These are phyloP conservation scores for Irpex rosettiformis DNA, from an alignment of 1,284 basidiomycete species.

Conservation along the genomic window DNA sequence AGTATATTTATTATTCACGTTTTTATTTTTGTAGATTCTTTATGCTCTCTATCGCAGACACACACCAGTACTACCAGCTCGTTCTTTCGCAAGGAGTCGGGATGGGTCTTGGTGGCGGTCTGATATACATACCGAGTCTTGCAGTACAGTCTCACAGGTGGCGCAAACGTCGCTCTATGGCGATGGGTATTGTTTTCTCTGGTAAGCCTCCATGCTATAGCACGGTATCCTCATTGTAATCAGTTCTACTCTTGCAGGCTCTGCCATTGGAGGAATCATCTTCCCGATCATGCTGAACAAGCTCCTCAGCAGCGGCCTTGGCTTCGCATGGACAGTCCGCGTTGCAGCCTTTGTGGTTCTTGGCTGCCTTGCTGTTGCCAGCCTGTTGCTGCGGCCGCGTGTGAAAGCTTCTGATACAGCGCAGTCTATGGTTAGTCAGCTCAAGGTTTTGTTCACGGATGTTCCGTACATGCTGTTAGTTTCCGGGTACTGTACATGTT, in stretches of 20 bases:
- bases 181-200: constrained; percentile 11
- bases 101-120: constrained; percentile 37
- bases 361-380: constrained; percentile 7
- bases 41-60: constrained; percentile 21
- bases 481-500: background rate
- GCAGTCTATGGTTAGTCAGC: background rate
- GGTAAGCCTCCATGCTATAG: background rate
- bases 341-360: constrained; percentile 6
- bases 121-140: constrained; percentile 25
- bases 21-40: constrained; percentile 16
- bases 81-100: constrained; percentile 33
- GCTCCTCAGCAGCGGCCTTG: constrained; percentile 17
- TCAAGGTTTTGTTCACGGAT: background rate
- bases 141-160: constrained; percentile 9
- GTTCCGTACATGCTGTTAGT: constrained; percentile 1
- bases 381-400: constrained; percentile 1
- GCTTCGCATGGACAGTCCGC: constrained; percentile 11
- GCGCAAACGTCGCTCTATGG: constrained; percentile 11
- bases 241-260: constrained; percentile 11
- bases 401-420: background rate
- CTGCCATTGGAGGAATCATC: constrained; percentile 21
- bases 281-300: constrained; percentile 25
- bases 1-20: background rate
- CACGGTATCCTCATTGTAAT: background rate
- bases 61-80: constrained; percentile 20